phyloP scores from a whole-genome alignment of 2,329 filamentous ascomycete species.

The Pseudogymnoascus sp. region DNA sequence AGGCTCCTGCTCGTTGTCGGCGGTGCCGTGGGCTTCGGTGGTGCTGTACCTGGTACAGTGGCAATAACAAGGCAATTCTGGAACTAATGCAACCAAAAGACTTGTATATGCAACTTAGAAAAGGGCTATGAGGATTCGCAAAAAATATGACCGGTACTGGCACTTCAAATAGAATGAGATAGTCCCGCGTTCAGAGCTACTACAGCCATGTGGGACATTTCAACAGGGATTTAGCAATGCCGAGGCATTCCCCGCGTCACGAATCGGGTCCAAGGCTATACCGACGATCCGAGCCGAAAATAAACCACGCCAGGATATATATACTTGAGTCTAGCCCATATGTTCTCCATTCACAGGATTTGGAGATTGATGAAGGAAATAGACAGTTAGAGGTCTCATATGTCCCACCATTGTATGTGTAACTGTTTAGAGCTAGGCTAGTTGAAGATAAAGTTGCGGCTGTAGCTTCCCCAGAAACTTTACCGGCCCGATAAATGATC shows the following conservation, averaged over 20 bases:
- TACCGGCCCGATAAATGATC: not conserved
- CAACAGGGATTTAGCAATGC: conserved; percentile 2
- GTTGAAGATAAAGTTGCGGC: not conserved
- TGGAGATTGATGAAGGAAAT: not conserved
- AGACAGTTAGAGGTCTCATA: not conserved
- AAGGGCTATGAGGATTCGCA: not conserved
- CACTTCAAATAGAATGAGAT: not conserved
- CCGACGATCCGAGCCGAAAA: not conserved
- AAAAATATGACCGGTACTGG: not conserved
- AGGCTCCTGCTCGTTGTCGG: not conserved
- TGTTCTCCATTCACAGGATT: not conserved
- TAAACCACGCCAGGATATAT: not conserved
- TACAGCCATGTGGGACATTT: not conserved
- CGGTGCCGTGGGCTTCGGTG: not conserved
- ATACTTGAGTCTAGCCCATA: not conserved
- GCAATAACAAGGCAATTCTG: not conserved
- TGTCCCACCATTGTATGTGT: not conserved
- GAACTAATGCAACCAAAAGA: not conserved
- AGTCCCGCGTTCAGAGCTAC: not conserved
- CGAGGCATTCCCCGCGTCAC: conserved; percentile 6
- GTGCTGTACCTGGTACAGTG: not conserved
- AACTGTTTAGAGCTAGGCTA: not conserved
- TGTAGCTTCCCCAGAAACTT: not conserved
- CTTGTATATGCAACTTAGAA: not conserved
- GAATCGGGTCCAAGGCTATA: not conserved